These are phyloP conservation scores for Tetrahymena elliotti DNA, from an alignment of 73 alveolate species.

Conservation along the genomic window DNA sequence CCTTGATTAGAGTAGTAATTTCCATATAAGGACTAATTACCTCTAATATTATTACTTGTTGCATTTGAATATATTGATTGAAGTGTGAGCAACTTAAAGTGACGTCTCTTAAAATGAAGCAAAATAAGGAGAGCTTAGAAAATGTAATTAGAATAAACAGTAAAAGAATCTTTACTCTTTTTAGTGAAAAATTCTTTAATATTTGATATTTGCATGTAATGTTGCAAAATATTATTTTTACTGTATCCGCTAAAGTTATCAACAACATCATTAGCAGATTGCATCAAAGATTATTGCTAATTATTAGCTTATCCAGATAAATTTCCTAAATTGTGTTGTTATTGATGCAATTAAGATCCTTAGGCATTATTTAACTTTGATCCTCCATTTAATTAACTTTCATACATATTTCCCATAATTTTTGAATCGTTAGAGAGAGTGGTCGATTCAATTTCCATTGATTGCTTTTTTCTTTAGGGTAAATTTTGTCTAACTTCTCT, in stretches of 20 bases:
- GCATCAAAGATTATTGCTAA: background rate
- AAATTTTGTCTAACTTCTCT: background rate
- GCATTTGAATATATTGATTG: background rate
- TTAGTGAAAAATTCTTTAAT: background rate
- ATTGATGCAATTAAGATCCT: background rate
- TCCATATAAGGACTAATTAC: background rate
- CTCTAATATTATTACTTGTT: background rate
- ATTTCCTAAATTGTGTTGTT: background rate
- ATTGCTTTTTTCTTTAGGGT: background rate
- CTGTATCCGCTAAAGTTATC: background rate
- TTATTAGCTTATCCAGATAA: background rate
- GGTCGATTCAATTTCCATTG: background rate
- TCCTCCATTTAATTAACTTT: background rate
- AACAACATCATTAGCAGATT: background rate
- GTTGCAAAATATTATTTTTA: background rate
- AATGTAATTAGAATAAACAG: background rate
- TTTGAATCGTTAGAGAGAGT: background rate
- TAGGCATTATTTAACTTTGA: background rate
- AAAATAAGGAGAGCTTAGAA: background rate
- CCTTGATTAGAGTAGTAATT: background rate
- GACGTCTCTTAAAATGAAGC: background rate
- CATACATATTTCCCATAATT: background rate
- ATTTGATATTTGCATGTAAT: background rate
- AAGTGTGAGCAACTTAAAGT: background rate
- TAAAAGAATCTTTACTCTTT: background rate